Conservation (phyloP, 345 rosid species). For the Populus pruinosa region DNA sequence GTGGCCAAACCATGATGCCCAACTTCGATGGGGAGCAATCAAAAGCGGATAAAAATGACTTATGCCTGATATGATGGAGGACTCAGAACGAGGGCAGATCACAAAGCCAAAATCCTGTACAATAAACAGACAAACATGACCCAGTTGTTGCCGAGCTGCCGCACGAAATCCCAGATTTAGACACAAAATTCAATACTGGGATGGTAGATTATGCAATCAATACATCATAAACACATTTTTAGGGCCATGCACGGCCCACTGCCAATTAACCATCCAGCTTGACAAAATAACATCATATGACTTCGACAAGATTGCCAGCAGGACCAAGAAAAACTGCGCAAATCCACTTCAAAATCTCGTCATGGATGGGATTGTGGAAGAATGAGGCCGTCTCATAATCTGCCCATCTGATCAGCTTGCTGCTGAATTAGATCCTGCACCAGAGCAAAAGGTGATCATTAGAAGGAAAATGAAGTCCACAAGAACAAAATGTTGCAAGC, state of each 20-base stretch:
- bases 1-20: neutral
- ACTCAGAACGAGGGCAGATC: too few relatives aligned
- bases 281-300: neutral
- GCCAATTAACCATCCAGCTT: neutral
- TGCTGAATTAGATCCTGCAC: constrained; percentile 11
- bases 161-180: neutral
- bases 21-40: neutral
- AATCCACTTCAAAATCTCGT: neutral
- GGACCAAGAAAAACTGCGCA: neutral
- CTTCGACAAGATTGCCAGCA: neutral
- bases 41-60: neutral
- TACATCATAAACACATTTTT: neutral
- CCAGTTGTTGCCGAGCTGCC: neutral
- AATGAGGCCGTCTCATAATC: neutral
- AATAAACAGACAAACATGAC: neutral
- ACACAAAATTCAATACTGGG: neutral
- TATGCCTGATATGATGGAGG: neutral
- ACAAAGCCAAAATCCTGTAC: neutral
- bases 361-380: neutral
- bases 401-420: neutral
- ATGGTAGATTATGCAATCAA: neutral
- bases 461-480: neutral
- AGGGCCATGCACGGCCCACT: neutral
- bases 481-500: too few relatives aligned
- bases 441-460: neutral